Base-by-base conservation (phyloP, 2,329 filamentous ascomycete genomes). In the Ascochyta lentis region DNA sequence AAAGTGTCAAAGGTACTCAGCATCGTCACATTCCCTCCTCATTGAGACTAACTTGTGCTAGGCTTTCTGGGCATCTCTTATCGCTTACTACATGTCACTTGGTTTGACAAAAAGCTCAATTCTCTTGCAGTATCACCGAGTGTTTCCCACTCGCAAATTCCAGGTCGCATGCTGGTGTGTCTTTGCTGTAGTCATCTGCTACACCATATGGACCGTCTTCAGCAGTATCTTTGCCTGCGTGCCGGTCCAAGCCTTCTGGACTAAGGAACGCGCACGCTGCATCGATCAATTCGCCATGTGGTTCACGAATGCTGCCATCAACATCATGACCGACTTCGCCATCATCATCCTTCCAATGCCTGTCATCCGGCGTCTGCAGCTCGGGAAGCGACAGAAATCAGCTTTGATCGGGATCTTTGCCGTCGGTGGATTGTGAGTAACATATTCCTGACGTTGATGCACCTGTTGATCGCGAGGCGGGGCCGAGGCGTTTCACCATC, bases 351-450 rank as follows among this genome's bases (percentile, higher is more conserved):
- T 75, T 0, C 73, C 73, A 1, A 74, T 76, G 54, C 72, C 71
- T 1, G 67, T 74, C 1, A 69, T 76, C 26, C 51, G 61, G 41
- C 66, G 65, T 10, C 55, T 79, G 42, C 73, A 71, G 16, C 63
- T 79, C 22, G 68, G 71, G 9, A 59, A 56, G 15, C 59, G 65
- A 23, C 73, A 78, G 53, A 78, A 77, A 56, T 55, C 69, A 34
- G 71, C 72, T 8, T 60, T 79, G 4, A 65, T 68, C 6, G 66
- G 64, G 6, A 71, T 79, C 26, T 79, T 79, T 44, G 69, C 71
- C 6, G 60, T 79, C 10, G 77, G 76, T 26, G 69, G 70, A 26
- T 76, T 78, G 77, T 78, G 67, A 68, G 75, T 73, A 44, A 3
- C 45, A 40, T 38, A 15, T 40, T 33, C 22, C 9, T 19, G 34